Base-by-base conservation (phyloP, 306 rosid species). In the Boehmeria nivea region DNA sequence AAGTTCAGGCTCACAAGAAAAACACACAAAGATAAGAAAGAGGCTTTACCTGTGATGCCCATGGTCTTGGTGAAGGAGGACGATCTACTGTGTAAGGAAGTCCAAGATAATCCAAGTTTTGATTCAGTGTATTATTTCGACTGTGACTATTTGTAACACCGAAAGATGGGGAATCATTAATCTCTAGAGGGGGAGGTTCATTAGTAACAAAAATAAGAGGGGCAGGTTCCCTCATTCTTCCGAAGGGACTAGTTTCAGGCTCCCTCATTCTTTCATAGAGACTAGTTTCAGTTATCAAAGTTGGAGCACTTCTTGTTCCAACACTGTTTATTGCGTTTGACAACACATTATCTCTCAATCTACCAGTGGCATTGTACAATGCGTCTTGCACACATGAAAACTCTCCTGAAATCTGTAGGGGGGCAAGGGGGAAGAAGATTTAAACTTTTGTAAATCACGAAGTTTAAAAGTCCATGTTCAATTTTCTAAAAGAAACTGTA, bases 361-460 rank as follows among this genome's bases (percentile, higher is more conserved):
- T 85, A 63, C 99, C 95, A 64, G 95, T 91, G 58, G 79, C 81
- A 72, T 85, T 81, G 76, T 87, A 91, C 57, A 87, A 75, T 33
- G 99, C 99, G 71, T 91, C 99, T 83, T 85, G 99, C 68, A 91
- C 99, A 60, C 70, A 82, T 38, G 94, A 63, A 77, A 82, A 83
- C 59, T 82, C 84, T 39, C 99, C 99, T 25, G 88, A 81, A 73
- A 91, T 83, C 99, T 91, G 89, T 67, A 60, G 64, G 22, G 38
- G 3, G 46, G 42, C 61, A 15, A 16, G 36, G 36, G 36, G 9
- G 36, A 10, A 40, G 5, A 11, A 12, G 10, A 40, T 3, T n/a
- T 40, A 40, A 10, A n/a, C 15, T 3, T 40, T 2, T 3, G 10
- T 40, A 4, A 40, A 11, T 11, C n/a, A n/a, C n/a, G n/a, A n/a